Evolutionary conservation across 192 early-diverging fungal genomes (phyloP).

Genomic region (Backusella tuberculispora): DNA sequence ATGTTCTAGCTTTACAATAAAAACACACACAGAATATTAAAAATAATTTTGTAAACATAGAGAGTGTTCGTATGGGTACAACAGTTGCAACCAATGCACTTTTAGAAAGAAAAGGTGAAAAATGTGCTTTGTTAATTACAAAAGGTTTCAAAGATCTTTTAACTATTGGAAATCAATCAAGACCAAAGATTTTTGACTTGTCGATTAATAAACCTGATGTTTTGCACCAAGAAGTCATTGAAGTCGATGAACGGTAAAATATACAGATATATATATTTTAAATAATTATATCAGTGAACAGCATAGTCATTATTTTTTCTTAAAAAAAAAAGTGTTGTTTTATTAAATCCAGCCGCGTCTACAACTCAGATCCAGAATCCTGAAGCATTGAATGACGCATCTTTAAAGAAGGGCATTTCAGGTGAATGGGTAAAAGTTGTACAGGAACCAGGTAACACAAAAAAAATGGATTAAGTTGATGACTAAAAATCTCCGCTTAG

Average conservation of each 20-base stretch:
- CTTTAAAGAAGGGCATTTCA: conserved; percentile 71
- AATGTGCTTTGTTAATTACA: conserved; percentile 85
- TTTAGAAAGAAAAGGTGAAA: conserved; percentile 87
- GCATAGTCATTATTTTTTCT: background rate
- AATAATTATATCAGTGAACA: background rate
- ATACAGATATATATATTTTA: background rate
- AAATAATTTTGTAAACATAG: conserved; percentile 14
- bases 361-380: conserved; percentile 46
- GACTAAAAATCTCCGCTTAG: conserved; percentile 38
- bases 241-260: conserved; percentile 82
- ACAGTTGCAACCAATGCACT: conserved; percentile 97
- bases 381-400: conserved; percentile 39
- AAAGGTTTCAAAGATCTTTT: conserved; percentile 89
- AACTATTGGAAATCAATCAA: conserved; percentile 81
- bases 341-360: conserved; percentile 75
- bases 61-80: conserved; percentile 90
- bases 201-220: conserved; percentile 85
- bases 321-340: conserved; percentile 64
- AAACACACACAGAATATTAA: conserved; percentile 7
- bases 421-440: conserved; percentile 86
- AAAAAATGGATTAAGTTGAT: background rate
- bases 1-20: background rate
- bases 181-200: conserved; percentile 95
- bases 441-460: conserved; percentile 57
- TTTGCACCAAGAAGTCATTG: conserved; percentile 76